Percentiles rank a stretch among this genome's conserved stretches.
Conservation (phyloP, 1,284 basidiomycete genomes). For the Leucoagaricus sp. region DNA sequence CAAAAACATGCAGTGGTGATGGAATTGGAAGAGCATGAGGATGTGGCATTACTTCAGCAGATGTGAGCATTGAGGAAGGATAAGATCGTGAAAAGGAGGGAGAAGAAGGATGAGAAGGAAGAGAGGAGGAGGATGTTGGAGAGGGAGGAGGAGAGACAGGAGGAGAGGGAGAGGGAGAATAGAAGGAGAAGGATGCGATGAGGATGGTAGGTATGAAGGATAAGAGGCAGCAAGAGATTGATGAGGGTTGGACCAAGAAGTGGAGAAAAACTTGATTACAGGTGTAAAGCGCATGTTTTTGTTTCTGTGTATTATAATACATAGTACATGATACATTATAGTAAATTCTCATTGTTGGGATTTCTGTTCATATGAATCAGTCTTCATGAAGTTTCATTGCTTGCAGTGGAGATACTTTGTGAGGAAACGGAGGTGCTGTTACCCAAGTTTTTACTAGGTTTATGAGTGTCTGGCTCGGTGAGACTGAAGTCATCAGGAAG, state of each 20-base stretch:
- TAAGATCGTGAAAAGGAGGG: slow-evolving; percentile 74
- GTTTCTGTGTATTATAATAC: too few species aligned
- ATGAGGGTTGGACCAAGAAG: slow-evolving; percentile 58
- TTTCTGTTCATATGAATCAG: too few species aligned
- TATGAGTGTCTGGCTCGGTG: too few species aligned
- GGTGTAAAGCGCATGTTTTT: too few species aligned
- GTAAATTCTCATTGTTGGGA: too few species aligned
- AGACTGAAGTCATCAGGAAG: too few species aligned
- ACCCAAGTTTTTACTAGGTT: too few species aligned
- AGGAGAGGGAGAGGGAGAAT: slow-evolving; percentile 78
- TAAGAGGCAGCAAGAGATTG: slow-evolving; percentile 61
- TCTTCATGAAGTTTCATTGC: too few species aligned
- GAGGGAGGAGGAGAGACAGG: slow-evolving; percentile 68
- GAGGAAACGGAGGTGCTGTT: too few species aligned
- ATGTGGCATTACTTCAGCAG: slow-evolving; percentile 92
- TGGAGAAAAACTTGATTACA: slow-evolving; percentile 45
- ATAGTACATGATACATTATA: too few species aligned
- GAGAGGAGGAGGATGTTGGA: slow-evolving; percentile 68
- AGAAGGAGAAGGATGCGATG: slow-evolving; percentile 81
- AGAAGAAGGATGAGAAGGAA: slow-evolving; percentile 80
- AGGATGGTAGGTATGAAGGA: slow-evolving; percentile 73
- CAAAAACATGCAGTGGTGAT: slow-evolving; percentile 93
- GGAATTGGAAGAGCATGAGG: slow-evolving; percentile 93
- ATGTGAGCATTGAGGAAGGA: slow-evolving; percentile 92
- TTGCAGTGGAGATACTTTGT: too few species aligned